A percentile compares a stretch with the other conserved stretches of the same genome.
phyloP scores from a whole-genome alignment of 352 stramenopile species.

The Globisporangium sylvaticum region DNA sequence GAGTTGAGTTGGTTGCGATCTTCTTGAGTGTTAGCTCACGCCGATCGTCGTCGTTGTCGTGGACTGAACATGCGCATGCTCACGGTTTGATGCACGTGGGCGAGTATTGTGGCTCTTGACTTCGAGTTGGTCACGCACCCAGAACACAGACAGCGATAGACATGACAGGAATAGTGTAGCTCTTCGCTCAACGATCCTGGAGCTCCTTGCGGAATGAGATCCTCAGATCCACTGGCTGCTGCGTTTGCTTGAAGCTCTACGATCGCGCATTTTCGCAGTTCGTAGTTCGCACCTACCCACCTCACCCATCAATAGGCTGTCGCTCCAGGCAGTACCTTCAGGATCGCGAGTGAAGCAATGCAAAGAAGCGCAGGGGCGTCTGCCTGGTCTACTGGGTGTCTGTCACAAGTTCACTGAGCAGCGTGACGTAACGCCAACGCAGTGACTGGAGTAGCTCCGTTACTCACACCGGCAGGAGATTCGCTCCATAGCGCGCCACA shows the following conservation, averaged over 20 bases:
- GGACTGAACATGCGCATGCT: neutral
- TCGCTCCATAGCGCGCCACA: neutral
- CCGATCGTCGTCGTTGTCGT: neutral
- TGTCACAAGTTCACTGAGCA: neutral
- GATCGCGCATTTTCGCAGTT: neutral
- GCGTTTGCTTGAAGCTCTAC: neutral
- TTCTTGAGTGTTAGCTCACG: neutral
- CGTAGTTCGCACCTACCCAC: neutral
- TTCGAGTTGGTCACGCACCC: neutral
- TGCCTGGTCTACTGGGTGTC: too few relatives aligned
- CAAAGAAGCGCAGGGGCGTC: neutral
- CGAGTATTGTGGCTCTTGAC: neutral
- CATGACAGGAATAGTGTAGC: neutral
- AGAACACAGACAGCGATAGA: neutral
- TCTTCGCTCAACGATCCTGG: neutral
- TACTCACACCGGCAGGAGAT: neutral
- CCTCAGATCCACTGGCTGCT: too few relatives aligned
- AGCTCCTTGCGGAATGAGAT: neutral
- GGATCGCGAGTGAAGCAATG: neutral
- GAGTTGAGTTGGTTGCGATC: neutral
- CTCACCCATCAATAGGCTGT: neutral
- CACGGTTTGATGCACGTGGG: neutral
- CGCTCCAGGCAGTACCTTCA: neutral
- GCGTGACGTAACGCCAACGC: constrained; percentile 3
- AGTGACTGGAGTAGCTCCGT: constrained; percentile 5